phyloP scores from a whole-genome alignment of 1,284 basidiomycete species.

The Papiliotrema terrestris region DNA sequence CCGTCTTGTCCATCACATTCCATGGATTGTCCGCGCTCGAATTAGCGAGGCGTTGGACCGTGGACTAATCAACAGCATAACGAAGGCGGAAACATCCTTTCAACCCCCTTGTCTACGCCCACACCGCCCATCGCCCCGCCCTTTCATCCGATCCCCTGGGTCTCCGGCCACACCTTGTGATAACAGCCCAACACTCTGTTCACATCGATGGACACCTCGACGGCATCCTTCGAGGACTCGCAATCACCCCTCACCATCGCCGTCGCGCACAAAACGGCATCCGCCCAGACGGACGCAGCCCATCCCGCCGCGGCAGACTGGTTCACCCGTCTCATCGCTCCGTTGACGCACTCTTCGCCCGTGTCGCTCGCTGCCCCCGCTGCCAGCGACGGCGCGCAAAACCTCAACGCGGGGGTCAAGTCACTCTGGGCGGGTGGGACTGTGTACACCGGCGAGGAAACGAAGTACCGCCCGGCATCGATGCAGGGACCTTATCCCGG shows the following conservation, averaged over 20 bases:
- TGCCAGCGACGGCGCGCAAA: too few species aligned
- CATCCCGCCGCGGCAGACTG: constrained; percentile 17
- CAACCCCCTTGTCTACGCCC: too few species aligned
- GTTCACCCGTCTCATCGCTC: constrained; percentile 30
- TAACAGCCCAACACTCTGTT: neutral
- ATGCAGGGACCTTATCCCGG: neutral
- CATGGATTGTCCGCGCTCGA: too few species aligned
- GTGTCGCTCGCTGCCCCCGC: neutral
- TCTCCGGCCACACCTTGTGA: neutral
- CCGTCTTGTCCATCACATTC: too few species aligned
- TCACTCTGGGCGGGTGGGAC: too few species aligned
- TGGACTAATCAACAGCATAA: too few species aligned
- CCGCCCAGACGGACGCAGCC: constrained; percentile 1
- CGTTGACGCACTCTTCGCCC: constrained; percentile 13
- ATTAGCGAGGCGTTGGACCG: too few species aligned
- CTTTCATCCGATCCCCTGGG: neutral
- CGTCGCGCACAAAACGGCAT: constrained; percentile 6
- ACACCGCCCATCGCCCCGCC: neutral
- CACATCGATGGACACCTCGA: constrained; percentile 33
- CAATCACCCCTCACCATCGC: constrained; percentile 5
- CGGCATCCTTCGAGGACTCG: constrained; percentile 24
- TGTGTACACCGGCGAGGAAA: too few species aligned
- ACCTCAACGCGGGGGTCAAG: too few species aligned
- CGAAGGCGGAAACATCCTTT: neutral
- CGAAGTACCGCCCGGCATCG: too few species aligned